A percentile compares a stretch with the other conserved stretches of the same genome.
Evolutionary conservation across 2,329 filamentous ascomycete genomes (phyloP).

Genomic region (Ophiocordyceps camponoti-floridani): DNA sequence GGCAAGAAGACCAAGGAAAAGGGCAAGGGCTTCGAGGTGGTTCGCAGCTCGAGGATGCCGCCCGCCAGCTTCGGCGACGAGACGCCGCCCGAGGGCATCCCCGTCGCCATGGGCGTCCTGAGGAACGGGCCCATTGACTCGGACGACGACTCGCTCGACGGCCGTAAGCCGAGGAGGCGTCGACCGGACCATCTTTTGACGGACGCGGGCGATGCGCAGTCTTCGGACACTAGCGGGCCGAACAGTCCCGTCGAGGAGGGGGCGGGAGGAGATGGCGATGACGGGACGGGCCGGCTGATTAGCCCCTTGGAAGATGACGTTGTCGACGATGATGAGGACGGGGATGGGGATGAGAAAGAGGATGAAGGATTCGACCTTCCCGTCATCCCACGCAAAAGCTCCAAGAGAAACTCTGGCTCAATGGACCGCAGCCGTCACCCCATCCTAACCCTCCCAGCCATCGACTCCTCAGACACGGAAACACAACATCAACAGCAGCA

Average conservation of each 20-base stretch:
- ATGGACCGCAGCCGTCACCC: slow-evolving; percentile 13
- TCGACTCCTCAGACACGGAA: too few relatives aligned
- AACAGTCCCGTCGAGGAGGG: slow-evolving; percentile 14
- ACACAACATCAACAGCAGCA: too few relatives aligned
- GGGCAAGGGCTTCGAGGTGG: slow-evolving; percentile 91
- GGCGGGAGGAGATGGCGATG: neutral
- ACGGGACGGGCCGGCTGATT: neutral
- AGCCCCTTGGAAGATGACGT: neutral
- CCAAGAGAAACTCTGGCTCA: slow-evolving; percentile 37
- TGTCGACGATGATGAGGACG: too few relatives aligned
- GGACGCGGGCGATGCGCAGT: slow-evolving; percentile 25
- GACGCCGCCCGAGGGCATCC: slow-evolving; percentile 47
- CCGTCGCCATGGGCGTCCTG: slow-evolving; percentile 42
- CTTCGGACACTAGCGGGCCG: slow-evolving; percentile 25
- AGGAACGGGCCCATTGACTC: slow-evolving; percentile 45
- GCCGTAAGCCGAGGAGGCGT: slow-evolving; percentile 2
- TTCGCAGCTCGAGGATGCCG: slow-evolving; percentile 74
- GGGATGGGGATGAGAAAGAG: too few relatives aligned
- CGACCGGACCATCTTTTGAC: slow-evolving; percentile 21
- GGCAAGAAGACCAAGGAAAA: slow-evolving; percentile 77
- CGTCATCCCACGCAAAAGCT: slow-evolving; percentile 55
- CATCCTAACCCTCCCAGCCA: slow-evolving; percentile 17
- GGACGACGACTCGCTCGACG: slow-evolving; percentile 28
- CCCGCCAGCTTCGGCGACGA: slow-evolving; percentile 51
- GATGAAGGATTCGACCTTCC: slow-evolving; percentile 23